Base-by-base conservation (phyloP, 257 asterid species). In the Orobanche coerulescens region DNA sequence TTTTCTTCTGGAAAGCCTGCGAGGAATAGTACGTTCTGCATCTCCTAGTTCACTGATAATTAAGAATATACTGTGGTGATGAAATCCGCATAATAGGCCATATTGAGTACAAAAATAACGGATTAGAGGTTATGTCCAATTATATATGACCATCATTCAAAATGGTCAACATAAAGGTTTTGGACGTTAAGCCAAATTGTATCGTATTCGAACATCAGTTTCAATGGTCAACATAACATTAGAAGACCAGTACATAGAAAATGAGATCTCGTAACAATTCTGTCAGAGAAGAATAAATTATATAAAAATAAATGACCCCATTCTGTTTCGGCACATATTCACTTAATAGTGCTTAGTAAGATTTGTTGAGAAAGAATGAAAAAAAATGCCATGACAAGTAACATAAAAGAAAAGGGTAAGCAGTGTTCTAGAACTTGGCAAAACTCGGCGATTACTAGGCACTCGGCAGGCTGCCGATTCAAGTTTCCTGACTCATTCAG, bases 281-380 rank as follows among this genome's bases (percentile, higher is more conserved):
- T 20, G 10, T 31, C 40, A 53, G 13, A 2, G 16, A 36, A 37
- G 3, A 55, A 34, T 1, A 56, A 20, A 33, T 2, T n/a, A n/a
- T n/a, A n/a, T n/a, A n/a, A n/a, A 20, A 33, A 58, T 6, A 37
- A 46, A 43, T 15, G 20, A 9, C 30, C 23, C 30, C 9, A 19
- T 16, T 30, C 26, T 39, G 59, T 67, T 53, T 39, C 2, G 18
- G 11, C 64, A 37, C 40, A 31, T 12, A 26, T 67, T 58, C 50
- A 37, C 53, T 18, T 30, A 67, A 42, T 15, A 28, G 54, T 49
- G 47, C 54, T 34, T 39, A 20, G 31, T 33, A 49, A n/a, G 31
- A 28, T 51, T 59, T 30, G 28, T 39, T 23, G 66, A 62, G 42
- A 67, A 44, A 40, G 14, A 39, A 64, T 33, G 50, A 59, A 66